These are phyloP conservation scores for Russula olivacea DNA, from an alignment of 768 basidiomycete species.

Conservation along the genomic window DNA sequence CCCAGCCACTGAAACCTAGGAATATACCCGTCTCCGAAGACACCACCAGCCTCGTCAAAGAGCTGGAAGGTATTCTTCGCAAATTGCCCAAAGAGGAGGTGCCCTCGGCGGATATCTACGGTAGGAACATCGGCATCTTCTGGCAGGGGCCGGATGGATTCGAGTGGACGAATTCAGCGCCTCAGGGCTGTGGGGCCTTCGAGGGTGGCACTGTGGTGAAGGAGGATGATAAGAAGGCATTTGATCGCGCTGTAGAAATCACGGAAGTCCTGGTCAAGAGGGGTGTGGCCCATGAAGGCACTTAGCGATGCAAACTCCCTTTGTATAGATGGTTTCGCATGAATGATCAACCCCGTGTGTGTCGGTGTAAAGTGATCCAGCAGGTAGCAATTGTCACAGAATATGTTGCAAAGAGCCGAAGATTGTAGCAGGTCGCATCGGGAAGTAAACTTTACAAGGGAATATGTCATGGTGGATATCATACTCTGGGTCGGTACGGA, in stretches of 20 bases:
- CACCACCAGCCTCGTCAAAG: slow-evolving; percentile 43
- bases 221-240: slow-evolving; percentile 58
- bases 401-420: no score
- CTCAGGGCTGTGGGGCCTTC: slow-evolving; percentile 54
- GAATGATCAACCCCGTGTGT: no score
- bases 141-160: slow-evolving; percentile 51
- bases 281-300: slow-evolving; percentile 22
- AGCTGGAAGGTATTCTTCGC: slow-evolving; percentile 57
- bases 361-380: background rate
- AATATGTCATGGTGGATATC: background rate
- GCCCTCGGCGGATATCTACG: slow-evolving; percentile 65
- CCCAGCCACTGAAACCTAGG: slow-evolving; percentile 41
- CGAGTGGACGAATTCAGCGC: slow-evolving; percentile 56
- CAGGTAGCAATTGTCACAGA: background rate
- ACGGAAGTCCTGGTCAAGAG: slow-evolving; percentile 43
- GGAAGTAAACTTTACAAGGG: background rate
- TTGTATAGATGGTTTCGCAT: background rate
- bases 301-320: background rate
- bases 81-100: slow-evolving; percentile 49
- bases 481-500: no score
- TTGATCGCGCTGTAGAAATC: slow-evolving; percentile 64
- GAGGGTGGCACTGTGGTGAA: slow-evolving; percentile 42
- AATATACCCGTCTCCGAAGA: slow-evolving; percentile 34
- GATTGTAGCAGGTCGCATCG: no score
- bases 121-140: slow-evolving; percentile 57